Evolutionary conservation across 2,329 filamentous ascomycete species (phyloP).

Genomic region (Penicillium rolfsii): DNA sequence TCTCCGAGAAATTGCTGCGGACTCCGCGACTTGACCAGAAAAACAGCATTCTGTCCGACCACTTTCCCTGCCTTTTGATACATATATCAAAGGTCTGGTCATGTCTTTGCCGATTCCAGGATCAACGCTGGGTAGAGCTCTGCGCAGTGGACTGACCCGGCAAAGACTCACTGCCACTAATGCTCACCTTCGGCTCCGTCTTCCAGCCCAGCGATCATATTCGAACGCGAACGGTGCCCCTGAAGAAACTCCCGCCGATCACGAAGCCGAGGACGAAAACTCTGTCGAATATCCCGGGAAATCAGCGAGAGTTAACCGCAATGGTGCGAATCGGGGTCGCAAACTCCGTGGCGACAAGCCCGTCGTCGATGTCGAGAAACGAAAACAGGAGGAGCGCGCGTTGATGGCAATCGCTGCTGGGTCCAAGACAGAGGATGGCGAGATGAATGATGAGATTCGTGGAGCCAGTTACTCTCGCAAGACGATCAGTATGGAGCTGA

Average conservation of each 20-base stretch:
- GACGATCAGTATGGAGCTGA: slow-evolving; percentile 59
- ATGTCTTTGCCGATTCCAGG: slow-evolving; percentile 25
- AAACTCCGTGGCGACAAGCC: background rate
- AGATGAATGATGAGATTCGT: slow-evolving; percentile 7
- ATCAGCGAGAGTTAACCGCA: background rate
- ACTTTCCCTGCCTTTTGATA: background rate
- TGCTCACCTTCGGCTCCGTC: background rate
- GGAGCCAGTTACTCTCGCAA: slow-evolving; percentile 15
- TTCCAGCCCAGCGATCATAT: slow-evolving; percentile 3
- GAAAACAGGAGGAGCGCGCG: slow-evolving; percentile 8
- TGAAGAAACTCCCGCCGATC: background rate
- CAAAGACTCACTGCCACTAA: slow-evolving; percentile 9
- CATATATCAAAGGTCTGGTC: slow-evolving; percentile 1
- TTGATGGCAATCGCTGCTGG: slow-evolving; percentile 17
- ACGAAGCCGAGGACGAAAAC: slow-evolving; percentile 7
- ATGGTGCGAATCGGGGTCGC: slow-evolving; percentile 4
- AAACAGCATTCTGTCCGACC: background rate
- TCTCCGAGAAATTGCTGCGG: slow-evolving; percentile 22
- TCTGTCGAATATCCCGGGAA: background rate
- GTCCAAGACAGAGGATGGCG: slow-evolving; percentile 21
- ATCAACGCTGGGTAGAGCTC: slow-evolving; percentile 27
- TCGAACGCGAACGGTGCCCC: background rate
- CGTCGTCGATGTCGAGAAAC: background rate
- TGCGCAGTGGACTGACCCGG: slow-evolving; percentile 24
- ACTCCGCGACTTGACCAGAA: slow-evolving; percentile 10